Percentiles rank a stretch among this genome's conserved stretches.
phyloP scores from a whole-genome alignment of 352 stramenopile genomes.

The Phytophthora multivora region DNA sequence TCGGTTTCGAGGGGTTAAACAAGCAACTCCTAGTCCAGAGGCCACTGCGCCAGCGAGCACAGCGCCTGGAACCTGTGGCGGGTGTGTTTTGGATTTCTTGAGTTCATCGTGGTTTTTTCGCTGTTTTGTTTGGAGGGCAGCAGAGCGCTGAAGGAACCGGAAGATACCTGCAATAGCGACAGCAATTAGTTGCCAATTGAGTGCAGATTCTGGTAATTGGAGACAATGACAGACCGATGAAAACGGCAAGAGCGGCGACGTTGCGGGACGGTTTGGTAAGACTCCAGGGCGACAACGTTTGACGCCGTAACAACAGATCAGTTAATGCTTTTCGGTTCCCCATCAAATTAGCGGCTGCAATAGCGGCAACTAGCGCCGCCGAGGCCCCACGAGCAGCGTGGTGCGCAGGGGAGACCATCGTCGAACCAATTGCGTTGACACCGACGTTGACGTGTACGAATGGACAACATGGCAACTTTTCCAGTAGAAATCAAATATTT shows the following conservation, averaged over 20 bases:
- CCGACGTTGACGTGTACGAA: not conserved
- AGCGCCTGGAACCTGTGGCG: not conserved
- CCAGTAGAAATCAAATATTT: not conserved
- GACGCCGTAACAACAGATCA: slow-evolving; percentile 4
- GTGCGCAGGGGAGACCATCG: slow-evolving; percentile 14
- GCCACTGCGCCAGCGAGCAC: slow-evolving; percentile 37
- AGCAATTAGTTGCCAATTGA: not conserved
- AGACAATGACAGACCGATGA: slow-evolving; percentile 50
- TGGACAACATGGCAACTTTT: not conserved
- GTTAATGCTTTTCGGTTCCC: slow-evolving; percentile 36
- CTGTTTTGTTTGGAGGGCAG: slow-evolving; percentile 11
- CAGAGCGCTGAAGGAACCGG: slow-evolving; percentile 42
- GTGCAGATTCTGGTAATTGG: not conserved
- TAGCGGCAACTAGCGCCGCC: slow-evolving; percentile 30
- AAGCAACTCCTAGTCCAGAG: slow-evolving; percentile 37
- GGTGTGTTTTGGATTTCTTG: not conserved
- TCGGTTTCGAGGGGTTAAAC: slow-evolving; percentile 39
- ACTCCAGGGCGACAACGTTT: slow-evolving; percentile 20
- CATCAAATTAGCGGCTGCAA: slow-evolving; percentile 31
- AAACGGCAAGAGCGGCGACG: slow-evolving; percentile 51
- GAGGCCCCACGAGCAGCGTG: slow-evolving; percentile 43
- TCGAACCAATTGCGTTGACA: not conserved
- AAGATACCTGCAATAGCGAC: slow-evolving; percentile 39
- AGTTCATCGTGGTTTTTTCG: not conserved
- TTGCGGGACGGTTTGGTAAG: slow-evolving; percentile 47